These are phyloP conservation scores for Starmerella kuoi DNA, from an alignment of 805 yeast genomes.

Conservation along the genomic window DNA sequence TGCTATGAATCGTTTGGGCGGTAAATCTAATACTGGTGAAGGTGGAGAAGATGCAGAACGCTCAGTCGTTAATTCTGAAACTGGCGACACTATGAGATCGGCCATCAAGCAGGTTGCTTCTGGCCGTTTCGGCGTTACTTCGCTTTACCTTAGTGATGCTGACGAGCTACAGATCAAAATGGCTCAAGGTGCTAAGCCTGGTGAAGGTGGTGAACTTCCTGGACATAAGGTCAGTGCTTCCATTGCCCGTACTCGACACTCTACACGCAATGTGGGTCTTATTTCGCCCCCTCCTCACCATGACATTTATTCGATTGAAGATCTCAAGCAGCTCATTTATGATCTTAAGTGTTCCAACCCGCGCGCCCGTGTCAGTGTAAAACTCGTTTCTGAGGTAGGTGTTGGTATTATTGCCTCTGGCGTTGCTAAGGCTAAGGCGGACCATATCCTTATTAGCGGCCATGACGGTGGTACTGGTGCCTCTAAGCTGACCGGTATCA, in stretches of 20 bases:
- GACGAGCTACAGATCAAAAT: slow-evolving; percentile 95
- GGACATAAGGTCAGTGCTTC: slow-evolving; percentile 80
- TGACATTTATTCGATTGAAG: slow-evolving; percentile 96
- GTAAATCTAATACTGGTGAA: slow-evolving; percentile 96
- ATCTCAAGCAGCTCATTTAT: slow-evolving; percentile 88
- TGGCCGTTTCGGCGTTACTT: slow-evolving; percentile 96
- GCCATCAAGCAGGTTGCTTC: slow-evolving; percentile 96
- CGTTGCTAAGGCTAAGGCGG: slow-evolving; percentile 98
- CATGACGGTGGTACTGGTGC: slow-evolving; percentile 99
- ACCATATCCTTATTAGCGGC: slow-evolving; percentile 88
- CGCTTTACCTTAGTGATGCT: slow-evolving; percentile 86
- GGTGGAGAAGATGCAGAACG: slow-evolving; percentile 98
- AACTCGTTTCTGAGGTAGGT: slow-evolving; percentile 95
- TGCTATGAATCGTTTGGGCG: slow-evolving; percentile 96
- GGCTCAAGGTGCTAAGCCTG: slow-evolving; percentile 99
- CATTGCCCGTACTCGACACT: slow-evolving; percentile 91
- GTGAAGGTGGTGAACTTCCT: slow-evolving; percentile 98
- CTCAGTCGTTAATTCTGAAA: slow-evolving; percentile 51
- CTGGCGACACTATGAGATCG: slow-evolving; percentile 98
- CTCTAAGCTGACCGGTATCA: slow-evolving; percentile 91
- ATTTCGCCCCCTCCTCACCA: slow-evolving; percentile 99
- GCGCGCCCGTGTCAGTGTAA: slow-evolving; percentile 91
- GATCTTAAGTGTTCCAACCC: slow-evolving; percentile 96
- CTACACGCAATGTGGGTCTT: slow-evolving; percentile 92
- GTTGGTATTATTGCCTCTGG: slow-evolving; percentile 99